phyloP scores from a whole-genome alignment of 2,329 filamentous ascomycete species.

The Cladophialophora exuberans region DNA sequence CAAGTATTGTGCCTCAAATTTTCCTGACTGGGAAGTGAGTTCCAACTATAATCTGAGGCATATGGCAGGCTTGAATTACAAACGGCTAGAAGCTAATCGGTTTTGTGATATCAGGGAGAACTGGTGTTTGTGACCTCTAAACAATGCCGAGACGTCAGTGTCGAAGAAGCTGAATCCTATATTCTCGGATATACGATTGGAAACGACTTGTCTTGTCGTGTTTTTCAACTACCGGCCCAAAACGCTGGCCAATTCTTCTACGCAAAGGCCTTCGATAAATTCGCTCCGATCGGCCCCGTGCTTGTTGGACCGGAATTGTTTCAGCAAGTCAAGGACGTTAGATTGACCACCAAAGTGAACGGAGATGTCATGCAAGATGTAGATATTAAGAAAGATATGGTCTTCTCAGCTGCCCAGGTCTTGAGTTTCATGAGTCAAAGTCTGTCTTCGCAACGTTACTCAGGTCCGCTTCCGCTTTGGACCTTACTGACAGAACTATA shows the following conservation, averaged over 20 bases:
- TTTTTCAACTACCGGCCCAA: constrained; percentile 41
- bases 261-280: constrained; percentile 43
- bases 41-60: not conserved
- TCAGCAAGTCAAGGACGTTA: constrained; percentile 35
- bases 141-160: constrained; percentile 9
- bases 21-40: constrained; percentile 12
- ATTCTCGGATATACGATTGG: constrained; percentile 44
- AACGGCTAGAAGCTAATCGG: no score
- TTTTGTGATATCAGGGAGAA: constrained; percentile 13
- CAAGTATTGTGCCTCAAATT: constrained; percentile 10
- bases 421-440: constrained; percentile 49
- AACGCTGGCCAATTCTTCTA: constrained; percentile 41
- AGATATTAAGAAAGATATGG: constrained; percentile 47
- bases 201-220: constrained; percentile 44
- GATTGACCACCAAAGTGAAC: constrained; percentile 47
- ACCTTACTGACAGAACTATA: not conserved
- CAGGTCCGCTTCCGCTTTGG: not conserved
- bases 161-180: constrained; percentile 36
- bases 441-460: not conserved
- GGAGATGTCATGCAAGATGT: constrained; percentile 47
- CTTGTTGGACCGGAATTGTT: constrained; percentile 44
- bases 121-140: constrained; percentile 13
- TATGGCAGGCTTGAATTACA: not conserved
- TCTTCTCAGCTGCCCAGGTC: constrained; percentile 48
- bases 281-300: constrained; percentile 48